Evolutionary conservation across 352 stramenopile species (phyloP), one percentile per base, ranked within the genome.

Genomic region (Pythium rhizo-oryzae): DNA sequence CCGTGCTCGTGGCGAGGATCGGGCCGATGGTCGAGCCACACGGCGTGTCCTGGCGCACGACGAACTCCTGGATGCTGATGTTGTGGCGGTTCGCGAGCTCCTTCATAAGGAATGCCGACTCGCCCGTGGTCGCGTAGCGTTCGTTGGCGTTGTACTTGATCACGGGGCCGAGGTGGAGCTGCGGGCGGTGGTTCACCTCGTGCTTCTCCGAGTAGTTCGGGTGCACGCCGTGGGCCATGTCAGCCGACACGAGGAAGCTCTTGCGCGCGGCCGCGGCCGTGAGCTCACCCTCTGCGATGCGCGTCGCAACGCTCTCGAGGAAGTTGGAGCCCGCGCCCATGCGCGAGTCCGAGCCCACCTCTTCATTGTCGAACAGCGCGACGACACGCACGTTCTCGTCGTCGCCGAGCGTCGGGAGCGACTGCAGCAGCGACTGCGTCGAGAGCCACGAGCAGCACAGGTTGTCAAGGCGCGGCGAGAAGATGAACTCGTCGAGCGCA

Each of bases 91-190:
- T 85, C 57, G 82, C 91, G 9, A 98, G 75, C 78, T 99, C 96
- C 68, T 97, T 92, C 63, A 98, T 86, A 44, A 98, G 76, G 57
- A 99, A 86, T 5, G 91, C 88, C 7, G 97, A 99, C 16, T 98
- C 85, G 44, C 85, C 86, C 55, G 91, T 98, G 8, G 97, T 99
- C 18, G 97, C 90, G 71, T 99, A 99, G 51, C 97, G 84, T 77
- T 99, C 96, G 78, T 99, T 99, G 35, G 87, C 85, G 76, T 99
- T 99, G 75, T 97, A 91, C 84, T 99, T 99, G 69, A 99, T 99
- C n/a, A 99, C 98, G 62, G 98, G 82, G n/a, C 96, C 97, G 16
- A 68, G 78, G 76, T 98, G 96, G 68, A 99, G 80, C 55, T 87
- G 84, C 8, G 96, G 96, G 19, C 88, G 82, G 81, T 99, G 96